Conservation (phyloP, 2,329 filamentous ascomycete genomes). For the Byssoonygena ceratinophila region DNA sequence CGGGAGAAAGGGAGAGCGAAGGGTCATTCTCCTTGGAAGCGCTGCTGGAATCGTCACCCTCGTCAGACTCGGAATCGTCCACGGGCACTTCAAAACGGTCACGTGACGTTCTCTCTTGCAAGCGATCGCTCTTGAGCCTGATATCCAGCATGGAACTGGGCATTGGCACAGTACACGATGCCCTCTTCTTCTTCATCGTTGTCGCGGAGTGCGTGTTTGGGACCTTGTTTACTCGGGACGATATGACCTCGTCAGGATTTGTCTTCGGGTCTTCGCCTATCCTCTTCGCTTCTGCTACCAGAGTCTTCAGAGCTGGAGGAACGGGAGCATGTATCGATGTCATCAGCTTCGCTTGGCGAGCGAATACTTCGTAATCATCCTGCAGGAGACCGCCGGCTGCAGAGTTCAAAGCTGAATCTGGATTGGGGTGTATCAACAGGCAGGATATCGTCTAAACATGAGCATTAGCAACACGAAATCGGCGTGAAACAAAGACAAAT, state of each 20-base stretch:
- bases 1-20: conserved; percentile 31
- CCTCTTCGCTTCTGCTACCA: conserved; percentile 45
- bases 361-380: conserved; percentile 50
- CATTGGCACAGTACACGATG: conserved; percentile 5
- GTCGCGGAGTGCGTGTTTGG: conserved; percentile 18
- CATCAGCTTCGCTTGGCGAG: conserved; percentile 50
- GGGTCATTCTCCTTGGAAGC: conserved; percentile 43
- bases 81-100: too few species aligned
- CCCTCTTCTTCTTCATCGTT: conserved; percentile 27
- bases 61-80: conserved; percentile 23
- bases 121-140: conserved; percentile 4
- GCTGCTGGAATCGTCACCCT: conserved; percentile 28
- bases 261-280: conserved; percentile 41
- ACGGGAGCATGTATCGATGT: conserved; percentile 51
- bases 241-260: conserved; percentile 19
- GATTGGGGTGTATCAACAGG: conserved; percentile 53
- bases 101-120: conserved; percentile 12
- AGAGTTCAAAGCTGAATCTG: conserved; percentile 53
- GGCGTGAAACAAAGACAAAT: not conserved
- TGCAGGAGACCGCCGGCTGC: conserved; percentile 49
- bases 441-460: conserved; percentile 47
- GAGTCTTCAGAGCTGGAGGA: conserved; percentile 35
- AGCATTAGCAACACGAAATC: not conserved
- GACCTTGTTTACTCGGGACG: not conserved
- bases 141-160: conserved; percentile 14